Conservation (phyloP, 345 rosid species). For the Acer campestre region DNA sequence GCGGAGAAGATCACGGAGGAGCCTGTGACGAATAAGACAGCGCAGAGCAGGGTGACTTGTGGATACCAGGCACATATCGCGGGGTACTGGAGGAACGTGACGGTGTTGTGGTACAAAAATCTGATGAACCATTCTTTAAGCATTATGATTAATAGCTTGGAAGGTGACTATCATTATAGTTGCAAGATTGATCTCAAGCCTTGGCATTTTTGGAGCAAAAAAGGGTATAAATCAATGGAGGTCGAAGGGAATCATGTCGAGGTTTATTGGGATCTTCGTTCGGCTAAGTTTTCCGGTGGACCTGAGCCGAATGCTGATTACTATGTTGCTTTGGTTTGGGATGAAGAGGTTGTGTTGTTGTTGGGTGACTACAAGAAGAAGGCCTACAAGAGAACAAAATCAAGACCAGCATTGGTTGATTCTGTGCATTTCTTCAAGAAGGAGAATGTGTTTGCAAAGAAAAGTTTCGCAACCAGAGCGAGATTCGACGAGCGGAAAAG, state of each 20-base stretch:
- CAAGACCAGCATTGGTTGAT: constrained; percentile 75
- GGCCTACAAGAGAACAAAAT: constrained; percentile 80
- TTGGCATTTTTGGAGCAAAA: constrained; percentile 90
- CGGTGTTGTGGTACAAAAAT: constrained; percentile 72
- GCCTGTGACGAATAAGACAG: constrained; percentile 45
- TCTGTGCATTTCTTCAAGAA: constrained; percentile 64
- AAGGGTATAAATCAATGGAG: constrained; percentile 67
- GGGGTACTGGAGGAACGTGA: constrained; percentile 63
- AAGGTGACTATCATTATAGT: constrained; percentile 53
- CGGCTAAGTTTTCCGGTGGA: constrained; percentile 70
- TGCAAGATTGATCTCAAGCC: constrained; percentile 85
- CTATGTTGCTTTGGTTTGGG: constrained; percentile 78
- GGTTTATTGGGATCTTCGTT: constrained; percentile 81
- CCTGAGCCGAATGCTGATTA: constrained; percentile 81
- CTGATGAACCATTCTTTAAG: constrained; percentile 70
- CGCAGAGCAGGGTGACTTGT: constrained; percentile 78
- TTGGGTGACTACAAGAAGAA: constrained; percentile 86
- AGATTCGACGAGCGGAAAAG: constrained; percentile 64
- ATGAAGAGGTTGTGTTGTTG: constrained; percentile 81
- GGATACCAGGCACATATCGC: constrained; percentile 72
- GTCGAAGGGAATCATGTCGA: constrained; percentile 71
- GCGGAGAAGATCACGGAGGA: constrained; percentile 57
- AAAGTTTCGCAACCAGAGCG: constrained; percentile 70
- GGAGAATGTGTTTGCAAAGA: constrained; percentile 83
- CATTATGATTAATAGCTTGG: constrained; percentile 59